Conservation (phyloP, 2,329 filamentous ascomycete species). For the Fusarium ramigenum region DNA sequence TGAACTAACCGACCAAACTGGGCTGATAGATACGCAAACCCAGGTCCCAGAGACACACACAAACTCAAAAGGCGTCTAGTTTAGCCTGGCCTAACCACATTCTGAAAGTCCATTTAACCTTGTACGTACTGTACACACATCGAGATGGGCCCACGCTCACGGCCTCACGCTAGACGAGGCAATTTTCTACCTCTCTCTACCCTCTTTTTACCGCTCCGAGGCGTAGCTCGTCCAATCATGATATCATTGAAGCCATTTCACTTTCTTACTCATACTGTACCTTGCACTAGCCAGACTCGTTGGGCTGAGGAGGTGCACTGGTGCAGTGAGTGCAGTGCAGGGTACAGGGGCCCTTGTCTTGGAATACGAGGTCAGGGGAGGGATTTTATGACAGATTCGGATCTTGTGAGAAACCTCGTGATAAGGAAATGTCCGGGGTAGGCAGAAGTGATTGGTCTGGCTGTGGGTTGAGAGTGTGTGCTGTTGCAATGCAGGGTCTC, state of each 20-base stretch:
- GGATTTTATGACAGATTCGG: slow-evolving; percentile 16
- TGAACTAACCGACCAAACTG: neutral
- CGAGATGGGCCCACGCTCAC: neutral
- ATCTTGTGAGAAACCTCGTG: slow-evolving; percentile 19
- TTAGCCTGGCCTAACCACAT: neutral
- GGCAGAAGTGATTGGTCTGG: neutral
- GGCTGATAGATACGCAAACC: neutral
- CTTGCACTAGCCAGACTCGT: slow-evolving; percentile 20
- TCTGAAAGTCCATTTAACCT: neutral
- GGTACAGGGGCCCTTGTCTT: slow-evolving; percentile 2
- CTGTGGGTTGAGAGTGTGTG: neutral
- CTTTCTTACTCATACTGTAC: slow-evolving; percentile 8
- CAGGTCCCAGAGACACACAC: neutral
- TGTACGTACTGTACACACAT: neutral
- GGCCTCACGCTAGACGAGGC: slow-evolving; percentile 17
- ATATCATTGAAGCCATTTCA: slow-evolving; percentile 18
- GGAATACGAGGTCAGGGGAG: slow-evolving; percentile 18
- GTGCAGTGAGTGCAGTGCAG: neutral
- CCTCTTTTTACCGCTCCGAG: neutral
- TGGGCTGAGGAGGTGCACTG: slow-evolving; percentile 6
- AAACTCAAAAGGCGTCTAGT: neutral
- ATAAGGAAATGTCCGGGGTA: slow-evolving; percentile 18
- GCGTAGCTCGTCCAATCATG: slow-evolving; percentile 23
- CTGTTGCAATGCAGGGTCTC: neutral
- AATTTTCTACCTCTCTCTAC: slow-evolving; percentile 1